Percentiles rank a stretch among this genome's conserved stretches.
These are phyloP conservation scores for Garcia nutans DNA, from an alignment of 345 rosid species.

Conservation along the genomic window DNA sequence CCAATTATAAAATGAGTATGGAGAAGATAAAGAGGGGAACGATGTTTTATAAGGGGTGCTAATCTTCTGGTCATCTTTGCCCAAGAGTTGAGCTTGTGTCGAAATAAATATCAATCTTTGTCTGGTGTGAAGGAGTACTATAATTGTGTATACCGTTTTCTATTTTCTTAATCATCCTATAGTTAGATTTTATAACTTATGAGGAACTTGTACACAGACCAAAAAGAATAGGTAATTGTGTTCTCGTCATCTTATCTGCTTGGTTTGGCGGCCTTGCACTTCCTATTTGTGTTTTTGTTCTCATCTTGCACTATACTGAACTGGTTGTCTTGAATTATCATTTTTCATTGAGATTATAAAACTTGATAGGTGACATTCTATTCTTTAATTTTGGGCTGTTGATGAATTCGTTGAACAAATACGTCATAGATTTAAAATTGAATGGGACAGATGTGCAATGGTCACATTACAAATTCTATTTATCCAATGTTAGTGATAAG, in stretches of 20 bases:
- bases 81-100: neutral
- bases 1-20: neutral
- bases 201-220: too few species aligned
- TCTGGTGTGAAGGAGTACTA: too few species aligned
- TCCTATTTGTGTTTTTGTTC: neutral
- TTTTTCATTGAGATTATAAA: neutral
- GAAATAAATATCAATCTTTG: too few species aligned
- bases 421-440: neutral
- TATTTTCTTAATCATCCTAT: too few species aligned
- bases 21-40: neutral
- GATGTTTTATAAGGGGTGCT: neutral
- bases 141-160: too few species aligned
- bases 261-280: neutral
- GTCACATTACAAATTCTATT: neutral
- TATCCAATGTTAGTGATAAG: neutral
- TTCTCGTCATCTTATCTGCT: neutral
- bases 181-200: too few species aligned
- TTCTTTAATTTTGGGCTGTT: neutral
- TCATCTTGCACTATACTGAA: neutral
- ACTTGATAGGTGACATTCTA: neutral
- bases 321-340: neutral
- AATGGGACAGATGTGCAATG: neutral
- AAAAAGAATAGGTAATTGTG: neutral
- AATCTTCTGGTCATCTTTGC: neutral
- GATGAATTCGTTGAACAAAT: neutral